phyloP scores from a whole-genome alignment of 441 rosid species.

The Populus trichocarpa region DNA sequence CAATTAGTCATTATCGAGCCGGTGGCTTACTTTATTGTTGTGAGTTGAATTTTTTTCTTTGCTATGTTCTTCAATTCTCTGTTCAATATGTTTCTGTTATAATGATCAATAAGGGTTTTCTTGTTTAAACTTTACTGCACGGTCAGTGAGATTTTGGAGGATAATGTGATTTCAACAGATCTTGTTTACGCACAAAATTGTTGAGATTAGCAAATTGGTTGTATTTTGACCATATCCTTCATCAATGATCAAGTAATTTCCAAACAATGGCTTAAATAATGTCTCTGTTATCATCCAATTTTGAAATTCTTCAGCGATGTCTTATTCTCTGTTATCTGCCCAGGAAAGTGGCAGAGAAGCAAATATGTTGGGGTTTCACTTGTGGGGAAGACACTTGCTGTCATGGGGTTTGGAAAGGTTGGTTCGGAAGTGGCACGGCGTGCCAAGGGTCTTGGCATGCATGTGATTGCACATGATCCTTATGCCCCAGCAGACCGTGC shows the following conservation, averaged over 20 bases:
- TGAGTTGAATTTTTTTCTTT: too few relatives aligned
- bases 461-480: conserved; percentile 88
- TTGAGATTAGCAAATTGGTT: not conserved
- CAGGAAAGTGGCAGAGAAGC: conserved; percentile 90
- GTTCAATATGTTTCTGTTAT: not conserved
- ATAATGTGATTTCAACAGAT: not conserved
- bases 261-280: not conserved
- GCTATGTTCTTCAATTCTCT: too few relatives aligned
- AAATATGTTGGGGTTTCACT: conserved; percentile 92
- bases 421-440: conserved; percentile 94
- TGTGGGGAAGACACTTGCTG: conserved; percentile 84
- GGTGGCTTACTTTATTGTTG: not conserved
- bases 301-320: not conserved
- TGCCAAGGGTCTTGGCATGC: conserved; percentile 95
- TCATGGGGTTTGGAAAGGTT: conserved; percentile 90
- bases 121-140: not conserved
- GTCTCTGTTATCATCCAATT: not conserved
- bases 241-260: not conserved
- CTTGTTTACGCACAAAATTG: not conserved
- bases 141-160: not conserved
- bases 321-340: not conserved
- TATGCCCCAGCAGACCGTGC: conserved; percentile 89
- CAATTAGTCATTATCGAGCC: conserved; percentile 20
- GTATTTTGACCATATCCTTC: not conserved
- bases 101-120: not conserved